Conservation (phyloP, 2,329 filamentous ascomycete genomes). For the Podosphaera fusca region DNA sequence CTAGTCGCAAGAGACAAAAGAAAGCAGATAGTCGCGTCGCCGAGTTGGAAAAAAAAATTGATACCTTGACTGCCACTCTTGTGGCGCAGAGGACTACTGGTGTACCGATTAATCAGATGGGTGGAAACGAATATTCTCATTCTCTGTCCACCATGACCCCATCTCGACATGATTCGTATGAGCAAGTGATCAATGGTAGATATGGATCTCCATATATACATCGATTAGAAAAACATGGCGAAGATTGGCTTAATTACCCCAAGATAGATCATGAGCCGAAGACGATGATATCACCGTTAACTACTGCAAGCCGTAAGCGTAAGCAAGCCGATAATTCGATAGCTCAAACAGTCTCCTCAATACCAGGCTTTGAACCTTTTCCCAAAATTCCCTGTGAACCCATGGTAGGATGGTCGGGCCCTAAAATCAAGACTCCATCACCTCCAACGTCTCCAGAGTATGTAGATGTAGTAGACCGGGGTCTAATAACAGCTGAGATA, state of each 20-base stretch:
- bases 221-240: constrained; percentile 7
- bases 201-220: constrained; percentile 9
- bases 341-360: constrained; percentile 1
- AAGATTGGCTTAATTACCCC: constrained; percentile 12
- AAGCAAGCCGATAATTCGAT: constrained; percentile 11
- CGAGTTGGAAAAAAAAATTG: constrained; percentile 22
- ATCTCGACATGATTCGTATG: constrained; percentile 10
- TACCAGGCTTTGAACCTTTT: not conserved
- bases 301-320: constrained; percentile 16
- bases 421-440: not conserved
- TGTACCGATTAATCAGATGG: not conserved
- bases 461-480: constrained; percentile 29
- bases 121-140: constrained; percentile 1
- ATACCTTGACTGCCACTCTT: constrained; percentile 19
- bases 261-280: constrained; percentile 11
- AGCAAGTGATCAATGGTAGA: constrained; percentile 15
- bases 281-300: constrained; percentile 11
- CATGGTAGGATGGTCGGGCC: constrained; percentile 1
- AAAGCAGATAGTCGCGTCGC: constrained; percentile 22
- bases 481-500: constrained; percentile 30
- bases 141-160: not conserved
- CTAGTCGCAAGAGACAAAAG: constrained; percentile 22
- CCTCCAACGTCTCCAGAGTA: constrained; percentile 12
- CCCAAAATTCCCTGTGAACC: constrained; percentile 1
- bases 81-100: constrained; percentile 12